These are phyloP conservation scores for Brassica rapa DNA, from an alignment of 345 rosid genomes.

Conservation along the genomic window DNA sequence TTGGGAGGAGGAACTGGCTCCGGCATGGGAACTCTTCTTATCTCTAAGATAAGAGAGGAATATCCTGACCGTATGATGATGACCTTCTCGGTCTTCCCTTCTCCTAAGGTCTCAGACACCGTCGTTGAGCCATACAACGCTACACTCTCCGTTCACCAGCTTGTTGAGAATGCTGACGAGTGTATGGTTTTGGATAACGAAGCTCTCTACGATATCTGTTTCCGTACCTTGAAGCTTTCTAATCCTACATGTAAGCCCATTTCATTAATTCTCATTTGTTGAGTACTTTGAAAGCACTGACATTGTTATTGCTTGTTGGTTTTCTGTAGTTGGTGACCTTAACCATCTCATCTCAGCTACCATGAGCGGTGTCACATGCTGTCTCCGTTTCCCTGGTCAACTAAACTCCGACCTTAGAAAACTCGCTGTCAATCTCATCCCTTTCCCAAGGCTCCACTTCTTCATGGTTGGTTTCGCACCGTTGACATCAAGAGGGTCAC, in stretches of 20 bases:
- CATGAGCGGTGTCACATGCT: constrained; percentile 1
- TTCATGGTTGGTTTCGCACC: constrained; percentile 2
- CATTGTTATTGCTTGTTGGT: not conserved
- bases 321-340: constrained; percentile 1
- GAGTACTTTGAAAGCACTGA: not conserved
- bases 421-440: not conserved
- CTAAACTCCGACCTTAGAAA: constrained; percentile 1
- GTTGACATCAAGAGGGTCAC: not conserved
- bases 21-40: not conserved
- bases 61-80: constrained; percentile 1
- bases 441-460: constrained; percentile 6
- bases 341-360: not conserved
- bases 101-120: not conserved
- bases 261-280: not conserved
- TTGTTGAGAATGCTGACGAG: not conserved
- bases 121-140: constrained; percentile 1
- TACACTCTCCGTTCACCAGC: not conserved
- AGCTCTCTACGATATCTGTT: not conserved
- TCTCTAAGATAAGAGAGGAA: not conserved
- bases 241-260: not conserved
- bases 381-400: constrained; percentile 4
- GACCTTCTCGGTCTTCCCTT: not conserved
- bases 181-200: not conserved
- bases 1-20: not conserved
- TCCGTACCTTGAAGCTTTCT: not conserved